Base-by-base conservation (phyloP, 1,139 yeast genomes). In the Taphrina populina region DNA sequence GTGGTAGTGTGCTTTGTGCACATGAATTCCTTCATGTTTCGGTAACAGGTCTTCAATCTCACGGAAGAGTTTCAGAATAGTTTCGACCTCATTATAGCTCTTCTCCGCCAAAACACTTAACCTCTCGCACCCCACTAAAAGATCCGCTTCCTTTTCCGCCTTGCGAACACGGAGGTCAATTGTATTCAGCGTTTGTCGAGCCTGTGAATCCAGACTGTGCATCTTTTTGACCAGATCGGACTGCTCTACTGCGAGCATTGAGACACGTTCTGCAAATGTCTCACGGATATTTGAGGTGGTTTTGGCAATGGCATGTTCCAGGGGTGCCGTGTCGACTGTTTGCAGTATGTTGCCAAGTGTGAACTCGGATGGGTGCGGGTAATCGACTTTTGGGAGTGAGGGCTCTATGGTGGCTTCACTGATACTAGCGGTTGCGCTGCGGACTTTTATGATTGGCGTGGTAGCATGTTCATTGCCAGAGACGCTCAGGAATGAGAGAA, bases 71-170 rank as follows among this genome's bases (percentile, higher is more conserved):
- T 21, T 30, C 26, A 43, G 19, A 6, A 43, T 43, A 8, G 27
- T 29, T 19, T 43, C 47, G 4, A 43, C 47, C 13, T 43, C 47
- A 8, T 29, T 21, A 13, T 43, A 43, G 2, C 19, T 43, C 37
- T 43, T 43, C 17, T 43, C 47, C 11, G 47, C 47, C 6, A 43
- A 15, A 29, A 32, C 11, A 5, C 47, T 43, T 1, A 43, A n/a
- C 2, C 47, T 1, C 13, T 43, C 37, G 20, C 47, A 30, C 11
- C 37, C 47, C 4, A 29, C 47, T 19, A 43, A 29, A 8, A 43
- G 2, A 2, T 29, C 47, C 6, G 47, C 47, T 8, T 43, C 37
- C 3, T 30, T 30, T 30, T 43, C 47, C 3, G 47, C 15, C 36
- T 32, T 29, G 29, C 23, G 29, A 7, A 30, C 20, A n/a, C 47